Evolutionary conservation across 2,329 filamentous ascomycete genomes (phyloP), one percentile per base, ranked within the genome.

Genomic region (Diaporthe aspalathi): DNA sequence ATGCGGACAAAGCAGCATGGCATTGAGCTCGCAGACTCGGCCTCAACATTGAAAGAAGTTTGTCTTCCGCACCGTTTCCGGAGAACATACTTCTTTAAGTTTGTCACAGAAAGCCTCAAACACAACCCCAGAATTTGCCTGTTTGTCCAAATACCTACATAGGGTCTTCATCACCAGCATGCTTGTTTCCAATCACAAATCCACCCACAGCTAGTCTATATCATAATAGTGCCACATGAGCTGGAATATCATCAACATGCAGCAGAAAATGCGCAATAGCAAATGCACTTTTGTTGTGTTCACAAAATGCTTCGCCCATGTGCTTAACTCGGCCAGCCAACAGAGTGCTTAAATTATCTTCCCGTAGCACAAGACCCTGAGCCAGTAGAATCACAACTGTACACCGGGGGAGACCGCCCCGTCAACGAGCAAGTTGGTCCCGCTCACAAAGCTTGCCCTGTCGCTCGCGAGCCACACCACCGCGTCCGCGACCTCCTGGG

Each of bases 401-500:
- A 74, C 57, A 5, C 45, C 74, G 24, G 74, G 71, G 49, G 73
- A 74, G 14, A 76, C 67, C 4, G 74, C 73, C 3, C 74, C 74
- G 16, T 76, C 74, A 6, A 76, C 74, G 27, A 72, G 32, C 49
- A 76, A 54, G 43, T 76, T 76, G 8, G 68, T 67, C 3, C 73
- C 74, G 49, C 63, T 75, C 17, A 76, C 60, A 16, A 72, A 74
- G 50, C 62, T 73, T 11, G 74, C 74, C 47, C 70, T 72, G 49
- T 68, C 54, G 57, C 74, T 76, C 8, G 74, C 73, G 40, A 76
- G 22, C 38, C 60, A 76, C 2, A 76, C 63, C 6, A 76, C 74
- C 5, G 74, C 74, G 29, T 75, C 70, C 2, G 75, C 75, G 1
- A 76, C 72, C 73, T 76, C 75, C 52, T 75, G 70, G 7, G 74